Percentiles rank a stretch among this genome's conserved stretches.
phyloP scores from a whole-genome alignment of 2,329 filamentous ascomycete genomes.

The Phaeoacremonium minimum region DNA sequence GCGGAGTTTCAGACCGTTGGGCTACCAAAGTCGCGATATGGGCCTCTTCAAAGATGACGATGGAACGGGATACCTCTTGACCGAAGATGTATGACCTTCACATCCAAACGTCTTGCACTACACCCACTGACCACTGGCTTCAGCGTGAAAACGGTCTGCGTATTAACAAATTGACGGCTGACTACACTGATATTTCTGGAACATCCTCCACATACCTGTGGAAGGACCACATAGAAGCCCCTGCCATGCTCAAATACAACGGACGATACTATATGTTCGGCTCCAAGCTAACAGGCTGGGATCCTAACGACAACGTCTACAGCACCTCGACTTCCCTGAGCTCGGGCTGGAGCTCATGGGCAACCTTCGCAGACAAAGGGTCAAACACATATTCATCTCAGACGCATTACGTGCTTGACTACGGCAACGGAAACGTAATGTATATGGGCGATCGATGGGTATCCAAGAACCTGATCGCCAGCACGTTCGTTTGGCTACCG shows the following conservation, averaged over 20 bases:
- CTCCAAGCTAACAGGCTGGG: constrained; percentile 36
- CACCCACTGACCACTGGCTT: not conserved
- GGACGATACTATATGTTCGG: constrained; percentile 52
- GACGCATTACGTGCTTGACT: constrained; percentile 41
- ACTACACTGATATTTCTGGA: constrained; percentile 12
- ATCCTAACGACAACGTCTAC: constrained; percentile 44
- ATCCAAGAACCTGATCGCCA: constrained; percentile 42
- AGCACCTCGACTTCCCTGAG: constrained; percentile 44
- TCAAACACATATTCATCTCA: constrained; percentile 44
- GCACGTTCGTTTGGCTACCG: constrained; percentile 23
- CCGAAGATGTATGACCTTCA: constrained; percentile 50
- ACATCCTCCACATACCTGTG: constrained; percentile 10
- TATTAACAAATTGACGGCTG: constrained; percentile 14
- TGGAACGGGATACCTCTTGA: constrained; percentile 55
- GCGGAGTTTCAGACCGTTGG: constrained; percentile 25
- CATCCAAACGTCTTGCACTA: not conserved
- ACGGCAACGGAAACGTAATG: constrained; percentile 23
- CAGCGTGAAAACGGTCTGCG: constrained; percentile 15
- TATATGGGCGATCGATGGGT: constrained; percentile 57
- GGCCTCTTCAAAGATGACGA: constrained; percentile 60
- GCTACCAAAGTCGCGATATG: constrained; percentile 38
- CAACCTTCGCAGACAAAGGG: constrained; percentile 41
- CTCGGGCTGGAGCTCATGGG: constrained; percentile 48
- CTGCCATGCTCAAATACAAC: constrained; percentile 46
- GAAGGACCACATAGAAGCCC: constrained; percentile 41